phyloP scores from a whole-genome alignment of 2,329 filamentous ascomycete genomes.

The Madurella mycetomatis region DNA sequence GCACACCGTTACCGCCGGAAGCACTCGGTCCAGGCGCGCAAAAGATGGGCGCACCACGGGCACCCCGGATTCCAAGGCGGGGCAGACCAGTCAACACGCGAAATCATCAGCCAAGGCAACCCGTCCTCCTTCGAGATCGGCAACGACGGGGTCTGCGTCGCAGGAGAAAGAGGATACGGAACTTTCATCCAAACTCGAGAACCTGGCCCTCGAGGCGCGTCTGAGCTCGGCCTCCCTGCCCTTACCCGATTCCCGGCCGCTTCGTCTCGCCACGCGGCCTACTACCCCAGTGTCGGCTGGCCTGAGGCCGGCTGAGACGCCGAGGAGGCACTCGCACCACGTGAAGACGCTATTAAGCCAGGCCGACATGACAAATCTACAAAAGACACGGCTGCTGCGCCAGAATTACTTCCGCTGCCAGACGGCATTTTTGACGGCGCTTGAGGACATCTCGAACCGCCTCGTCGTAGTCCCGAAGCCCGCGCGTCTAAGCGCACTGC shows the following conservation, averaged over 20 bases:
- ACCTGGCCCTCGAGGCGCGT: slow-evolving; percentile 53
- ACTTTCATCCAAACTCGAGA: slow-evolving; percentile 47
- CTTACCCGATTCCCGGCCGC: slow-evolving; percentile 56
- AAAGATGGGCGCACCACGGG: slow-evolving; percentile 44
- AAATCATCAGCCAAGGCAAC: slow-evolving; percentile 15
- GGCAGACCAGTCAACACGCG: slow-evolving; percentile 14
- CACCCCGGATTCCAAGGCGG: slow-evolving; percentile 37
- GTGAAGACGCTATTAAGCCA: slow-evolving; percentile 54
- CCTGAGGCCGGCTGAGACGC: slow-evolving; percentile 46
- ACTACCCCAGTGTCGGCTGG: slow-evolving; percentile 56
- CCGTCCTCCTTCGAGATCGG: slow-evolving; percentile 23
- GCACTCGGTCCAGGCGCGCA: slow-evolving; percentile 47
- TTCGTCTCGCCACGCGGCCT: slow-evolving; percentile 49
- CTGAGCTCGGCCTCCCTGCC: slow-evolving; percentile 65
- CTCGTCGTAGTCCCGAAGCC: slow-evolving; percentile 77
- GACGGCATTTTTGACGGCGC: slow-evolving; percentile 73
- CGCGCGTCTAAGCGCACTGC: slow-evolving; percentile 72
- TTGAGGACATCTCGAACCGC: slow-evolving; percentile 82
- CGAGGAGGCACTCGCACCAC: slow-evolving; percentile 58
- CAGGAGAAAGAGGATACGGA: slow-evolving; percentile 37
- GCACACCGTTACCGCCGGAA: slow-evolving; percentile 58
- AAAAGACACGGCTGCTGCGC: slow-evolving; percentile 68
- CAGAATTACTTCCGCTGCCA: slow-evolving; percentile 82
- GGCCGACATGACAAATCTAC: slow-evolving; percentile 57
- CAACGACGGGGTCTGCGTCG: slow-evolving; percentile 21